These are phyloP conservation scores for Rubia peregrina DNA, from an alignment of 305 asterid species.

Conservation along the genomic window DNA sequence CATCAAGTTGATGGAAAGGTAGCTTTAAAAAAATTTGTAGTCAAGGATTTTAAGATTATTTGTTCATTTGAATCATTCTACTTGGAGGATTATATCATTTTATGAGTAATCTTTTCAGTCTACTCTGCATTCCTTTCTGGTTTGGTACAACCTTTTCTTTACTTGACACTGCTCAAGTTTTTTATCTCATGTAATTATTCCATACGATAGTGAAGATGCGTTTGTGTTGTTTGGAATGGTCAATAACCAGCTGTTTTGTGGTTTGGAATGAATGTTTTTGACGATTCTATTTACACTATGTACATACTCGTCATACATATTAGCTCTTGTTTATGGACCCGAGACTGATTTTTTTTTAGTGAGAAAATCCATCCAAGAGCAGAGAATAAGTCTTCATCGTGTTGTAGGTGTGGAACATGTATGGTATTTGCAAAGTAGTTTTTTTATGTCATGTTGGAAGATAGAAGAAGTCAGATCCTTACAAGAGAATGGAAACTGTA, in stretches of 20 bases:
- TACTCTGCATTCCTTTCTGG: neutral
- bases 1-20: slow-evolving; percentile 59
- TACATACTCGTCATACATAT: neutral
- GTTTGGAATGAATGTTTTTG: neutral
- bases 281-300: neutral
- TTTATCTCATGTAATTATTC: neutral
- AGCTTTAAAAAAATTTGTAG: neutral
- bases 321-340: neutral
- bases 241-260: neutral
- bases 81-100: neutral
- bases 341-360: neutral
- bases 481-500: neutral
- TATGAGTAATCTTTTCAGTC: neutral
- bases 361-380: neutral
- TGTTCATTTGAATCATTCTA: neutral
- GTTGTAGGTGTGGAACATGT: neutral
- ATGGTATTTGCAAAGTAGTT: neutral
- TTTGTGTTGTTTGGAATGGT: neutral
- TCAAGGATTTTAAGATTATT: neutral
- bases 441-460: neutral
- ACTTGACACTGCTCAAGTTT: slow-evolving; percentile 1
- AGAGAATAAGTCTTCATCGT: neutral
- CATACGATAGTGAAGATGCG: slow-evolving; percentile 3
- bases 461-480: neutral
- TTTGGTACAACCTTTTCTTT: neutral